A percentile compares a stretch with the other conserved stretches of the same genome.
phyloP scores from a whole-genome alignment of 2,329 filamentous ascomycete genomes.

The Lecanicillium sp. region DNA sequence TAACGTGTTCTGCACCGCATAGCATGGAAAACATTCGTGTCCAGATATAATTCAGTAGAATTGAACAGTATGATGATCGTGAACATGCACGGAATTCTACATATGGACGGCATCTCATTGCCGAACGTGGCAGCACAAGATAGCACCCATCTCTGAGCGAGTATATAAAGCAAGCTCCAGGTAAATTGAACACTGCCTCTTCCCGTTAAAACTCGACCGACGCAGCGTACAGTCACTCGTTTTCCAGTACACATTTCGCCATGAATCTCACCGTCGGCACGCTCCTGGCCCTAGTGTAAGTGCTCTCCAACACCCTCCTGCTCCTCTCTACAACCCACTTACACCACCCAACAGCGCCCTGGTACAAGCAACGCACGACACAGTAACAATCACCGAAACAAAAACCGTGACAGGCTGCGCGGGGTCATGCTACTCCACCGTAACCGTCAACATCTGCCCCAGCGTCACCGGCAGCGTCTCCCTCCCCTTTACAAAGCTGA shows the following conservation, averaged over 20 bases:
- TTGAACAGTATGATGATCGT: too few species aligned
- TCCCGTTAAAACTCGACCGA: neutral
- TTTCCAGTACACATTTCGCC: neutral
- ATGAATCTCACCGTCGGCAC: slow-evolving; percentile 1
- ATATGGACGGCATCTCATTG: neutral
- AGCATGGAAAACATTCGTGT: too few species aligned
- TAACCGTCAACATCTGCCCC: slow-evolving; percentile 2
- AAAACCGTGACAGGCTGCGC: slow-evolving; percentile 21
- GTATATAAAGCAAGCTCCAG: neutral
- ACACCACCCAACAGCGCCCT: slow-evolving; percentile 16
- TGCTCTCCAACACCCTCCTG: neutral
- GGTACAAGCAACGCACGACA: slow-evolving; percentile 16
- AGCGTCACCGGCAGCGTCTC: too few species aligned
- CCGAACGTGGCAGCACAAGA: neutral
- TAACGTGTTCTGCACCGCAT: too few species aligned
- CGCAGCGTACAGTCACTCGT: slow-evolving; percentile 1
- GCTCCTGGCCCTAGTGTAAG: neutral
- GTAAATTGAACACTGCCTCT: neutral
- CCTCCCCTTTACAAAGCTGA: too few species aligned
- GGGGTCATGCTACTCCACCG: slow-evolving; percentile 14
- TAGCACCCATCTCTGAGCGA: neutral
- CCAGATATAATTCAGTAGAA: too few species aligned
- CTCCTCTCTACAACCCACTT: slow-evolving; percentile 1
- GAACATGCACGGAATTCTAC: too few species aligned
- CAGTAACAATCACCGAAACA: slow-evolving; percentile 23